Evolutionary conservation across 139 green algal genomes (phyloP).

Genomic region (Diplosphaera chodatii): DNA sequence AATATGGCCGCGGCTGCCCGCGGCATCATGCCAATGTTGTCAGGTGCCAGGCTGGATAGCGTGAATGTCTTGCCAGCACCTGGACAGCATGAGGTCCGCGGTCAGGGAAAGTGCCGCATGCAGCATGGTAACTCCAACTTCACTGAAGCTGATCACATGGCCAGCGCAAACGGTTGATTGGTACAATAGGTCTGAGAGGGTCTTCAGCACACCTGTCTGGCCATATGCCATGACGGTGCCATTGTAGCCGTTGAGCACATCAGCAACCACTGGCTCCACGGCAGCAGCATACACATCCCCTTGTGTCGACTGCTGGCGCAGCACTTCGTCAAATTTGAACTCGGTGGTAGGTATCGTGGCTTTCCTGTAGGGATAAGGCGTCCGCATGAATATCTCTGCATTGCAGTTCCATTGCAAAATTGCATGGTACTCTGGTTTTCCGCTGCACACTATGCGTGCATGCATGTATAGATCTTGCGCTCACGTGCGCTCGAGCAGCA

Average conservation of each 20-base stretch:
- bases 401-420: no score
- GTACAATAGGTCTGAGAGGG: no score
- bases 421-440: no score
- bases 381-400: neutral
- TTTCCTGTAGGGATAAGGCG: slow-evolving; percentile 8
- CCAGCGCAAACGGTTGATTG: no score
- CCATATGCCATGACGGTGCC: slow-evolving; percentile 80
- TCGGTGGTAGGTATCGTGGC: slow-evolving; percentile 3
- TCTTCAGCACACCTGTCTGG: slow-evolving; percentile 14
- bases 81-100: no score
- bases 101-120: no score
- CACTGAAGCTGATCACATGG: no score
- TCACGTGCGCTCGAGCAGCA: slow-evolving; percentile 29
- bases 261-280: slow-evolving; percentile 53
- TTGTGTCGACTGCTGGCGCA: slow-evolving; percentile 46
- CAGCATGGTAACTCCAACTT: no score
- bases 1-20: slow-evolving; percentile 67
- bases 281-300: slow-evolving; percentile 63
- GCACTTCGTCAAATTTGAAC: slow-evolving; percentile 51
- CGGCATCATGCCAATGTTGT: slow-evolving; percentile 76
- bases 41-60: slow-evolving; percentile 52
- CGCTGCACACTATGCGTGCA: neutral
- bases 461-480: neutral
- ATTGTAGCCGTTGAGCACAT: slow-evolving; percentile 78
- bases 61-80: slow-evolving; percentile 82